Conservation (phyloP, 169 alveolate species). For the Eimeria maxima region DNA sequence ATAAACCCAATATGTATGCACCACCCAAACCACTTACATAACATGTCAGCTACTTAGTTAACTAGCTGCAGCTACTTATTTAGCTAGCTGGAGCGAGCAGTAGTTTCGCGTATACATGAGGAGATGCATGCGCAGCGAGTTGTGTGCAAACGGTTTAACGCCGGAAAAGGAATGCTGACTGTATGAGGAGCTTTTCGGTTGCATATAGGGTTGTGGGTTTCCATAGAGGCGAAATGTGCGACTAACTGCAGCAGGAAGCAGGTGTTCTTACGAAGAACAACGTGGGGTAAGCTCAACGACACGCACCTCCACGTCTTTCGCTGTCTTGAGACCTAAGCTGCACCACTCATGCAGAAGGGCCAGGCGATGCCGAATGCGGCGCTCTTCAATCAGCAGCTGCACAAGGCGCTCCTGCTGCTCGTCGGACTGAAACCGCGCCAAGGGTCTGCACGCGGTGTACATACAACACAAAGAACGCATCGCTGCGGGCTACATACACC, state of each 20-base stretch:
- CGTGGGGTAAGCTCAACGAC: not conserved
- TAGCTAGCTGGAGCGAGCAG: not conserved
- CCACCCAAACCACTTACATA: no score
- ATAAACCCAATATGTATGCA: no score
- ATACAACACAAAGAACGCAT: not conserved
- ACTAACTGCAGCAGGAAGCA: no score
- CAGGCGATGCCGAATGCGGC: constrained; percentile 91
- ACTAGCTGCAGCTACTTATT: not conserved
- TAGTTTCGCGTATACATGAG: no score
- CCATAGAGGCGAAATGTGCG: no score
- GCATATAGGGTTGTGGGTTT: no score
- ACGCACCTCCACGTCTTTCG: constrained; percentile 92
- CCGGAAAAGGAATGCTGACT: no score
- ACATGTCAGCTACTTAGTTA: not conserved
- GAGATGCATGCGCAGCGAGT: not conserved
- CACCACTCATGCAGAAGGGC: constrained; percentile 94
- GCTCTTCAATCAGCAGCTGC: constrained; percentile 92
- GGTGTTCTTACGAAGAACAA: no score
- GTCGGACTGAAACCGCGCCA: constrained; percentile 93
- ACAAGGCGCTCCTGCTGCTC: constrained; percentile 94
- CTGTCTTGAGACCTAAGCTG: constrained; percentile 92
- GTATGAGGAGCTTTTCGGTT: no score
- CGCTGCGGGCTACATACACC: not conserved
- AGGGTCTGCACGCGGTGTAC: constrained; percentile 86
- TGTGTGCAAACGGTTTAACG: not conserved